Evolutionary conservation across 208 protist genomes (phyloP).

Genomic region (Phytomonas serpens): DNA sequence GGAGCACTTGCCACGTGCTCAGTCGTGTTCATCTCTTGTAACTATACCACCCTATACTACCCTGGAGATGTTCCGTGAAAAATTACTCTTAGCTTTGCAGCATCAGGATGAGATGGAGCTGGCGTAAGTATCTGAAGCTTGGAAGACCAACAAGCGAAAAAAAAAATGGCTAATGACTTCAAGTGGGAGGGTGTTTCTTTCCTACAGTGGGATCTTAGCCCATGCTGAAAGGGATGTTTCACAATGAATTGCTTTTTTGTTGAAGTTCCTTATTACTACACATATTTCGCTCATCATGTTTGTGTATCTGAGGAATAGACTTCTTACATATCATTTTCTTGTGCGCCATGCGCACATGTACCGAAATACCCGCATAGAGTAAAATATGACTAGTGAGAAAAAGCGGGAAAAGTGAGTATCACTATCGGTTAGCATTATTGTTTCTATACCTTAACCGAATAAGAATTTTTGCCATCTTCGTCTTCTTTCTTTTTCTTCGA

Average conservation of each 20-base stretch:
- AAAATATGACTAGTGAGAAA: not conserved
- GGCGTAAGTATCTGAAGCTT: constrained; percentile 24
- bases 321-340: not conserved
- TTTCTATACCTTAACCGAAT: not conserved
- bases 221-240: not conserved
- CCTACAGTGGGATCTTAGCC: not conserved
- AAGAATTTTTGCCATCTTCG: not conserved
- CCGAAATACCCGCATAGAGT: not conserved
- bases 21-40: constrained; percentile 86
- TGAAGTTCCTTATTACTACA: not conserved
- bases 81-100: constrained; percentile 64
- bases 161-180: constrained; percentile 3
- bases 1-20: constrained; percentile 77
- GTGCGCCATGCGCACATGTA: not conserved
- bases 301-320: not conserved
- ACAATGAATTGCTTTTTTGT: constrained; percentile 5
- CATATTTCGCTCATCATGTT: not conserved
- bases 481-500: not conserved
- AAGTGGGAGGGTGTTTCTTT: not conserved
- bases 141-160: not conserved
- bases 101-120: constrained; percentile 89
- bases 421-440: not conserved
- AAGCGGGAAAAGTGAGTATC: not conserved
- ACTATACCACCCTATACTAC: constrained; percentile 76
- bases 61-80: constrained; percentile 67